Conservation (phyloP, 768 basidiomycete species). For the Suillus clintonianus region DNA sequence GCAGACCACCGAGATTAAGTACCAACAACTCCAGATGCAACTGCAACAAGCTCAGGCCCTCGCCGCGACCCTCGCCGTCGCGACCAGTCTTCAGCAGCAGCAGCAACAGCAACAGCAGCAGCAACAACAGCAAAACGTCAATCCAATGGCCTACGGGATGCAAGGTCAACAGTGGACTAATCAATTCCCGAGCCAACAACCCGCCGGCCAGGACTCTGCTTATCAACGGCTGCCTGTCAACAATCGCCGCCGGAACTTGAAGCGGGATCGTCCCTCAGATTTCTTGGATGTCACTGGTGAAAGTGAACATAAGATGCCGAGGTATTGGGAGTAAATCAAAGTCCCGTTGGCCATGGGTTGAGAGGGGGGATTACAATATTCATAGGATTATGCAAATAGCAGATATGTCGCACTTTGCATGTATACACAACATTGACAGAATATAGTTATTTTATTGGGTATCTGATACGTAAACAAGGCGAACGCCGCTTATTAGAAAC, state of each 20-base stretch:
- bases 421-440: conserved; percentile 15
- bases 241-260: conserved; percentile 73
- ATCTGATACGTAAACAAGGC: conserved; percentile 4
- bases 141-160: conserved; percentile 43
- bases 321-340: conserved; percentile 71
- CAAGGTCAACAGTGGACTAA: conserved; percentile 50
- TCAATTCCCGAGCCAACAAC: conserved; percentile 64
- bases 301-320: conserved; percentile 60
- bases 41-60: conserved; percentile 79
- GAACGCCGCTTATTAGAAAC: neutral
- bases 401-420: conserved; percentile 8
- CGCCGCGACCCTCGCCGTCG: conserved; percentile 62
- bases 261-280: conserved; percentile 82
- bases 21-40: conserved; percentile 78
- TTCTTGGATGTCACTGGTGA: conserved; percentile 76
- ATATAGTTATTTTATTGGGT: conserved; percentile 9
- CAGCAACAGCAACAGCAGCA: conserved; percentile 45
- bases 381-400: neutral
- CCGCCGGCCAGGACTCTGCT: conserved; percentile 74
- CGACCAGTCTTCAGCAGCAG: conserved; percentile 56
- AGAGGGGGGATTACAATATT: neutral
- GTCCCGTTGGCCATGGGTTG: neutral
- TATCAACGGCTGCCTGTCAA: conserved; percentile 85
- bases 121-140: conserved; percentile 31
- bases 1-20: conserved; percentile 80